Conservation (phyloP, 176 grass and related monocot genomes). For the Saccharum spontaneum region DNA sequence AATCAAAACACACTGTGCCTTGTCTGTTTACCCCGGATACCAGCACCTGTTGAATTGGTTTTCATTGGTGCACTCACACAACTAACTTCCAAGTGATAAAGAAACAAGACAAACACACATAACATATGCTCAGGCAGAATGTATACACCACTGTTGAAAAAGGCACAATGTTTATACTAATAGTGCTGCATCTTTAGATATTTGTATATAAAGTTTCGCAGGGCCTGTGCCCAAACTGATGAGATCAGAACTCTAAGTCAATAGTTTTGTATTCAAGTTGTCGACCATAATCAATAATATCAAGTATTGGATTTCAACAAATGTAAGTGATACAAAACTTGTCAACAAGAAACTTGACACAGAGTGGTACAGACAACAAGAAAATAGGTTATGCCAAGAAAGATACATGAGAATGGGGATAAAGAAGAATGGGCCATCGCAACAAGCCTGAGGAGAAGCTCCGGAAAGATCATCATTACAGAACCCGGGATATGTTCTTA, state of each 20-base stretch:
- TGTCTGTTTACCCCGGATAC: neutral
- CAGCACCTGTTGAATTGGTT: neutral
- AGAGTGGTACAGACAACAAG: neutral
- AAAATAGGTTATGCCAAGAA: conserved; percentile 4
- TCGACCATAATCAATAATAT: conserved; percentile 1
- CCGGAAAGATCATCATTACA: conserved; percentile 39
- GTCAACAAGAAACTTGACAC: conserved; percentile 53
- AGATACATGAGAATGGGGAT: neutral
- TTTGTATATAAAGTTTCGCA: neutral
- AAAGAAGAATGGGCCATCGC: conserved; percentile 1
- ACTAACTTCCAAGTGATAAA: conserved; percentile 13
- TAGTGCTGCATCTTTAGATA: neutral
- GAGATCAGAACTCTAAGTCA: conserved; percentile 8
- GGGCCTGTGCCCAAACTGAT: neutral
- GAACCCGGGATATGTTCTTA: conserved; percentile 74
- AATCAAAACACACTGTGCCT: neutral
- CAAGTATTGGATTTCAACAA: conserved; percentile 18
- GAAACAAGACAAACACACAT: conserved; percentile 4
- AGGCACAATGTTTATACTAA: neutral
- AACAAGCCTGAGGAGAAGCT: conserved; percentile 4
- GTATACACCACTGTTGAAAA: neutral
- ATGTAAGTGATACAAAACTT: conserved; percentile 13
- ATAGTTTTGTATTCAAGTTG: neutral
- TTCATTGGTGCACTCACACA: neutral
- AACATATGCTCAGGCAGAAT: neutral